phyloP scores from a whole-genome alignment of 108 stramenopile genomes.

The Bacterosira constricta region DNA sequence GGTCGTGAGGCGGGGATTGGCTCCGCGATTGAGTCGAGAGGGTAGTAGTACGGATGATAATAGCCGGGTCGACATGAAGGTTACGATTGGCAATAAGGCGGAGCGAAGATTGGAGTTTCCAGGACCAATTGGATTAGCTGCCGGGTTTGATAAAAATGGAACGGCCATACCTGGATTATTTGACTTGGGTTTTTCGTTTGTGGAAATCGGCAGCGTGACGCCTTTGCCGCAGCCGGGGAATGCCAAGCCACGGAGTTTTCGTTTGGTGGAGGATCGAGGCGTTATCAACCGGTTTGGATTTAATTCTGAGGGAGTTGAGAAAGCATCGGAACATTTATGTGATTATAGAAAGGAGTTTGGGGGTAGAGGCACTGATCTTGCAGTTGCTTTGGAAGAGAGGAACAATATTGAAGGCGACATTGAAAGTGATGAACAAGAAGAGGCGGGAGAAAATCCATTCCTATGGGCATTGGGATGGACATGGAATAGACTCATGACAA shows the following conservation, averaged over 20 bases:
- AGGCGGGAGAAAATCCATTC: not conserved
- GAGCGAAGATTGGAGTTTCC: constrained; percentile 45
- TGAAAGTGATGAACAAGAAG: not conserved
- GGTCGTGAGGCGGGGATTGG: constrained; percentile 46
- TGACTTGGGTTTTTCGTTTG: constrained; percentile 88
- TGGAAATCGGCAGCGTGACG: constrained; percentile 92
- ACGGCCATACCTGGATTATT: constrained; percentile 75
- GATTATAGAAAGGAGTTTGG: constrained; percentile 63
- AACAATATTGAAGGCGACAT: not conserved
- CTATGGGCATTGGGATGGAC: constrained; percentile 29
- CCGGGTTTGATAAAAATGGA: constrained; percentile 97
- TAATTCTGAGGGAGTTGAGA: constrained; percentile 80
- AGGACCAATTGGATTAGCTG: constrained; percentile 92
- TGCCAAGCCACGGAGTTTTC: constrained; percentile 94
- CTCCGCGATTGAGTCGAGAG: constrained; percentile 37
- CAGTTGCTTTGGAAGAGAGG: not conserved
- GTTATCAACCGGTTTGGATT: constrained; percentile 98
- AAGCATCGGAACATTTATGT: constrained; percentile 57
- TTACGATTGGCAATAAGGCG: constrained; percentile 1
- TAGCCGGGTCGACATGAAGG: constrained; percentile 2
- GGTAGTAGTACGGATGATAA: not conserved
- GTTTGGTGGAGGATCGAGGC: constrained; percentile 85
- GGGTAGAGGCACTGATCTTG: constrained; percentile 55
- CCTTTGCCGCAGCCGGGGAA: constrained; percentile 93
- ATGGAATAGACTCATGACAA: constrained; percentile 18